Base-by-base conservation (phyloP, 805 yeast genomes). In the Sungouiozyma intestinalis region DNA sequence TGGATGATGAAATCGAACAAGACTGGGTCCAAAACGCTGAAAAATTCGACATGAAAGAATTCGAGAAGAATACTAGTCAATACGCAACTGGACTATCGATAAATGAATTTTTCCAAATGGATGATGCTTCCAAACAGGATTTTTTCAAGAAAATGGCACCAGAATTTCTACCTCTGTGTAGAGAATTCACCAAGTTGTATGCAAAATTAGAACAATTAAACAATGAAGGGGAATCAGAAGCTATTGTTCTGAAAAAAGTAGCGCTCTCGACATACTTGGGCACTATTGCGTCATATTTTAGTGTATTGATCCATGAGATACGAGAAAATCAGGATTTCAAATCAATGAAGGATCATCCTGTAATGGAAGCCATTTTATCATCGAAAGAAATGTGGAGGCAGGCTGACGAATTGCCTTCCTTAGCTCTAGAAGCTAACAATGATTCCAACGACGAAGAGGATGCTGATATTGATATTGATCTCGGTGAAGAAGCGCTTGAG, bases 341-440 rank as follows among this genome's bases (percentile, higher is more conserved):
- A 29, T 65, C 74, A 9, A 78, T 88, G 81, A 86, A 85, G 52
- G 94, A 85, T 43, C 90, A 83, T 50, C 83, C 90, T 2, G 81
- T 90, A 2, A 90, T 92, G 96, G 87, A 85, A 54, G 74, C 82
- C 21, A 79, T 90, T 29, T 66, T 90, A 41, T 78, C 82, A 41
- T 72, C 92, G 2, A 73, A 94, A 50, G 96, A 90, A 55, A 72
- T 85, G 15, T 88, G 96, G 95, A 75, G 92, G 57, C 88, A 83
- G 53, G 95, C 94, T 3, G 69, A 65, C 38, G 75, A 68, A 46
- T 57, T 80, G 31, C 73, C 72, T 13, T 24, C 11, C 29, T 7
- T 11, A 24, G 11, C 9, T 11, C 9, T 11, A 24, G 69, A 49
- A 19, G 35, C 40, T 36, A 55, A 58, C 9, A 5, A 48, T 54